Base-by-base conservation (phyloP, 139 green algal species). In the Picochlorum sp. region DNA sequence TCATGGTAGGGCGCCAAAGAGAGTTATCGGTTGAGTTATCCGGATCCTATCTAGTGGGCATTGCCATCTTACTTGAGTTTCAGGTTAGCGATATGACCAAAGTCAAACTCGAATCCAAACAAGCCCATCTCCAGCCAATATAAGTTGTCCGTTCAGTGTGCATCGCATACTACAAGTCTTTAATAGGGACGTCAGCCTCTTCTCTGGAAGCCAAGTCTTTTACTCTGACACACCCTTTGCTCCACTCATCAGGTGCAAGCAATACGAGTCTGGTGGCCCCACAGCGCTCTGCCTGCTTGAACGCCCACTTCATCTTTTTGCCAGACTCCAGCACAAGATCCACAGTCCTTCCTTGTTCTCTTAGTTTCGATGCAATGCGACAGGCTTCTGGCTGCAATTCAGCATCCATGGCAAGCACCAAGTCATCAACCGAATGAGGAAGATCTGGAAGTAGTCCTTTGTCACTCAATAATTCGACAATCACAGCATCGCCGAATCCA, bases 401-500 rank as follows among this genome's bases (percentile, higher is more conserved):
- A 54, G 85, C 76, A 60, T 93, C 85, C 68, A 95, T 69, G 2
- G 64, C 68, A 33, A 90, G 39, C 39, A 96, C 79, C 26, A 96
- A 45, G 49, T 95, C 87, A 47, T 94, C 80, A 12, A 94, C 83
- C 69, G 86, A 33, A 39, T 86, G 85, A 33, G 22, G 26, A 3
- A 77, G 52, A 5, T 66, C 39, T 0, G 86, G 86, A 69, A 95
- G 59, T 59, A 94, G 72, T 20, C 63, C 50, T 44, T 67, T 76
- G 9, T 98, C 89, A 62, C 90, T 89, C 13, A 99, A 80, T 47
- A 99, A 81, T 78, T 99, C 92, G 26, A 97, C 75, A 55, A 99
- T 96, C 20, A 99, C 93, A 10, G 88, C 89, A 55, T 99, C 93
- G 10, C 93, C 88, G 76, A 95, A 96, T 2, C 89, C 89, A 79